Conservation (phyloP, 2,329 filamentous ascomycete genomes). For the Trichoderma afroharzianum region DNA sequence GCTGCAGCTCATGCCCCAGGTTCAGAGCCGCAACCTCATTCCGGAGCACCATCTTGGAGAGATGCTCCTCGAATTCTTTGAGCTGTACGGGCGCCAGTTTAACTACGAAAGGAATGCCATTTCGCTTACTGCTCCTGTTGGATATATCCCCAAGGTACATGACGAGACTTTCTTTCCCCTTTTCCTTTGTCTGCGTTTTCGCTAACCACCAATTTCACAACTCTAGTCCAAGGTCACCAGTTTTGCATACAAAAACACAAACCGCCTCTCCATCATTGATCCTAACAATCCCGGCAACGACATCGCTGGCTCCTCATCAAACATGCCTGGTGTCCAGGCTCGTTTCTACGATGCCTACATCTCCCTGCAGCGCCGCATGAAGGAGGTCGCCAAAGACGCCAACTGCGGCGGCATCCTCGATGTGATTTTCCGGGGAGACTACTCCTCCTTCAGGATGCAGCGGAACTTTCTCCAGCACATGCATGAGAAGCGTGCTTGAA, state of each 20-base stretch:
- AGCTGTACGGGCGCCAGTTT: slow-evolving; percentile 83
- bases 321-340: slow-evolving; percentile 63
- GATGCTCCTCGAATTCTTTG: slow-evolving; percentile 80
- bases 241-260: slow-evolving; percentile 55
- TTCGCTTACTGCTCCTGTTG: slow-evolving; percentile 63
- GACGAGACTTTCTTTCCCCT: background rate
- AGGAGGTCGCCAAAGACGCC: slow-evolving; percentile 39
- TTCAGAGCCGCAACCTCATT: slow-evolving; percentile 57
- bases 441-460: slow-evolving; percentile 68
- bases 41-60: slow-evolving; percentile 70
- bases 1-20: slow-evolving; percentile 72
- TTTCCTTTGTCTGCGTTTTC: background rate
- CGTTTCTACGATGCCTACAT: slow-evolving; percentile 65
- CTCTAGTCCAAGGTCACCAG: slow-evolving; percentile 41
- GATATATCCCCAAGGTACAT: slow-evolving; percentile 70
- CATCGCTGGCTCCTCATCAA: slow-evolving; percentile 79
- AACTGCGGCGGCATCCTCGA: slow-evolving; percentile 54
- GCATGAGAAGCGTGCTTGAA: slow-evolving; percentile 39
- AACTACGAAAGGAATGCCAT: slow-evolving; percentile 69
- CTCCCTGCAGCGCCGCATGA: slow-evolving; percentile 56
- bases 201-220: background rate
- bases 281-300: slow-evolving; percentile 84
- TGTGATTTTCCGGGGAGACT: slow-evolving; percentile 73
- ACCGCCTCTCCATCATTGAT: slow-evolving; percentile 83
- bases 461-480: slow-evolving; percentile 58